Evolutionary conservation across 2,329 filamentous ascomycete genomes (phyloP), one percentile per base, ranked within the genome.

Genomic region (Diaporthe sp.): DNA sequence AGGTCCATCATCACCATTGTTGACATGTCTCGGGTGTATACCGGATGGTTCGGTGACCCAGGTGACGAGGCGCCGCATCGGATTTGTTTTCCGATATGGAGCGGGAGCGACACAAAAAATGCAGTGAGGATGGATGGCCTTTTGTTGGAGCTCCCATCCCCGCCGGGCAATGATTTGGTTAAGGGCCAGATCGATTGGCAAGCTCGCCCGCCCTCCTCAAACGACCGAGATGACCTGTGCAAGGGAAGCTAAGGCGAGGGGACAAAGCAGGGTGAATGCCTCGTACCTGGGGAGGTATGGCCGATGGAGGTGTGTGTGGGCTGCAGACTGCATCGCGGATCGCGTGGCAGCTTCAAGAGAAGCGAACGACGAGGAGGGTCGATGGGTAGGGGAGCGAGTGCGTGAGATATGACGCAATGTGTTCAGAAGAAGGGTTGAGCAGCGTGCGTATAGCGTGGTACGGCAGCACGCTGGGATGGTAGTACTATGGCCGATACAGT

Each of bases 381-480:
- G 63, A 53, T 51, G 63, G 47, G n/a, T 19, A 68, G 44, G 47
- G 32, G 15, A 53, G 44, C 44, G 63, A n/a, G n/a, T n/a, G 19
- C 55, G 69, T 71, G 42, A 50, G 42, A 71, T n/a, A n/a, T 59
- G 69, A 71, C 69, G 55, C 69, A 37, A 71, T 71, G 55, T 35
- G 55, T 37, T 22, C 55, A 59, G 32, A 12, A 51, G 55, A 39
- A 59, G 55, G 32, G 51, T 61, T 13, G 42, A 39, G 37, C 53
- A 59, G 55, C 32, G 30, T 58, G 51, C 19, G 35, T 35, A 25
- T 19, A n/a, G 47, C 47, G 55, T 61, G 9, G 69, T 51, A 61
- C 53, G n/a, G 63, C n/a, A 30, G 63, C 17, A 68, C 30, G 47
- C 22, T 53, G 32, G 47, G 4, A 37, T 9, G 47, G 63, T 50